Evolutionary conservation across 805 yeast genomes (phyloP).

Genomic region (Tetrapisispora taiwanensis): DNA sequence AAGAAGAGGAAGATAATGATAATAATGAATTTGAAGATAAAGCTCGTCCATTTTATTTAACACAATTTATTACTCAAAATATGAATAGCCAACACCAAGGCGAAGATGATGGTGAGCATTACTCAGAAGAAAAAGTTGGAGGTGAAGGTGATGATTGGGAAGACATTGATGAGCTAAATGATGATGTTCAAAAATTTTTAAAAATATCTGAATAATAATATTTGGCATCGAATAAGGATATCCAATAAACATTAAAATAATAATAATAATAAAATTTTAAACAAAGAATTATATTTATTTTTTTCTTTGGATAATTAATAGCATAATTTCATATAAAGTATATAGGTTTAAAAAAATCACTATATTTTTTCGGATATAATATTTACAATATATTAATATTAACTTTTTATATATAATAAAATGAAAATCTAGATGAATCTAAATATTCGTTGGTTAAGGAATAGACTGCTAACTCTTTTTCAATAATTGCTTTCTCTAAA

Average conservation of each 20-base stretch:
- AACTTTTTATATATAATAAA: conserved; percentile 11
- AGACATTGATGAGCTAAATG: conserved; percentile 34
- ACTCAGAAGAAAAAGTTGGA: conserved; percentile 20
- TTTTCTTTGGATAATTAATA: conserved; percentile 23
- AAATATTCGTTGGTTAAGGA: conserved; percentile 12
- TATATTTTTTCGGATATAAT: too few relatives aligned
- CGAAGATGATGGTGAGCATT: conserved; percentile 18
- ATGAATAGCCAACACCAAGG: conserved; percentile 18
- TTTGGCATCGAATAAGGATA: not conserved
- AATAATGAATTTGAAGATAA: conserved; percentile 15
- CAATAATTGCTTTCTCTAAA: conserved; percentile 19
- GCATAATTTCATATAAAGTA: conserved; percentile 7
- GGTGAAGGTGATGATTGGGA: conserved; percentile 28
- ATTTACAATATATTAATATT: too few relatives aligned
- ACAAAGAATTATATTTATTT: conserved; percentile 32
- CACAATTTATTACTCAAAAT: conserved; percentile 25
- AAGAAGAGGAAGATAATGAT: conserved; percentile 14
- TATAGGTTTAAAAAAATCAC: too few relatives aligned
- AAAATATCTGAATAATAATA: conserved; percentile 28
- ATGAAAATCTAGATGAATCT: conserved; percentile 15
- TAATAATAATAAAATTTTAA: conserved; percentile 42
- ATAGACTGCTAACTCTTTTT: conserved; percentile 13
- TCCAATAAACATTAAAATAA: conserved; percentile 33
- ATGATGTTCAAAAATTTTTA: conserved; percentile 17
- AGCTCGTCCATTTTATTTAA: conserved; percentile 41